A percentile compares a stretch with the other conserved stretches of the same genome.
Conservation (phyloP, 1,139 yeast genomes). For the Groenewaldozyma sp. region DNA sequence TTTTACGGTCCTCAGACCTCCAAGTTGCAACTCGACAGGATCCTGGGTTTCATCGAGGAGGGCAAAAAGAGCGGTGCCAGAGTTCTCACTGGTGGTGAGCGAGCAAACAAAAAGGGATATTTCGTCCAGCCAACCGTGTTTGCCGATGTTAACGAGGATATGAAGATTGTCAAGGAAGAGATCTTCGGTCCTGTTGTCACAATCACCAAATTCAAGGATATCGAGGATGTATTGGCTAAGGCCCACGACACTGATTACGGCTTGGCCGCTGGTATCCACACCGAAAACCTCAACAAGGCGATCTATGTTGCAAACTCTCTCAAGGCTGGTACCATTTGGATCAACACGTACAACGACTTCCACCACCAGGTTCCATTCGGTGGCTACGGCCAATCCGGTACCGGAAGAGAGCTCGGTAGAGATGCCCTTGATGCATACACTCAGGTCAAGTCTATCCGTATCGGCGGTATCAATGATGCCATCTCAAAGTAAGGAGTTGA, state of each 20-base stretch:
- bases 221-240: conserved; percentile 57
- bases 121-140: conserved; percentile 76
- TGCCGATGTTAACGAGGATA: conserved; percentile 56
- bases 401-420: conserved; percentile 91
- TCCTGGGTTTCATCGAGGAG: conserved; percentile 58
- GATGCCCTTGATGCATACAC: conserved; percentile 70
- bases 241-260: conserved; percentile 75
- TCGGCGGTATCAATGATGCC: conserved; percentile 10
- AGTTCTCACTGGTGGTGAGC: conserved; percentile 69
- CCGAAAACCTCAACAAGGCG: conserved; percentile 48
- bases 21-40: conserved; percentile 62
- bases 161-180: conserved; percentile 70
- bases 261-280: conserved; percentile 74
- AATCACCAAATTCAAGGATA: conserved; percentile 59
- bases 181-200: conserved; percentile 84
- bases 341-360: conserved; percentile 75
- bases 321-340: conserved; percentile 74
- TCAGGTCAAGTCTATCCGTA: conserved; percentile 65
- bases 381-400: conserved; percentile 80
- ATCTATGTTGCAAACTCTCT: conserved; percentile 52
- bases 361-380: conserved; percentile 72
- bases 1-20: conserved; percentile 88
- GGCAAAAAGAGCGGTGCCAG: conserved; percentile 74
- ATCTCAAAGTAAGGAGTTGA: neutral
- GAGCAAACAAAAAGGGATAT: conserved; percentile 55